Evolutionary conservation across 345 rosid species (phyloP), one percentile per base, ranked within the genome.

Genomic region (Melaleuca alternifolia): DNA sequence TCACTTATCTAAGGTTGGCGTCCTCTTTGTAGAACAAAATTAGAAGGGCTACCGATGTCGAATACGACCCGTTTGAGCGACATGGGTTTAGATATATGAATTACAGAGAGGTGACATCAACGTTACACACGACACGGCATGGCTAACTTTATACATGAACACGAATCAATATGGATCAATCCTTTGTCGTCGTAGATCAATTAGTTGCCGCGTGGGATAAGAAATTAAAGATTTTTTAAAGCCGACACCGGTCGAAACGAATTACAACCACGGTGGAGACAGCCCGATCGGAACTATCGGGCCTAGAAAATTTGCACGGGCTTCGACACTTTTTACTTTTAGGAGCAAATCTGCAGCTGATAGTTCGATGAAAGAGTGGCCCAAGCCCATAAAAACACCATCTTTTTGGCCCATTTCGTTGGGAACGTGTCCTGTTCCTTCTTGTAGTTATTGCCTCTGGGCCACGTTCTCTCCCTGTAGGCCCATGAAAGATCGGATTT

Each of bases 31-130:
- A 62, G 44, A 62, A 15, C 41, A 62, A 62, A 62, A 62, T 2
- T 0, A 30, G 28, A 30, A 62, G 6, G 4, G 44, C 6, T 16
- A 62, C 1, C 0, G 1, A 0, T 62, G 3, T 3, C 1, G 0
- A 0, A 30, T 7, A 62, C 0, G 0, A 0, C 0, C 21, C 8
- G 0, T 30, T 15, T 30, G 44, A 33, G 44, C 2, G 6, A 65
- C 11, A 16, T 0, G 20, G 33, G 6, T 15, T 21, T 65, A 65
- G 4, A 8, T 30, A 65, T 65, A n/a, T n/a, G 23, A 16, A 65
- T 16, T 65, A 33, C 33, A 33, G 0, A 65, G 6, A 33, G 1
- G 0, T 15, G 16, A 0, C 0, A 5, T 16, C 6, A 4, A 33
- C 12, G n/a, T 1, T 15, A 59, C 9, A n/a, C 3, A 33, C 1